These are phyloP conservation scores for Fusarium sp. DNA, from an alignment of 2,329 filamentous ascomycete genomes.

Conservation along the genomic window DNA sequence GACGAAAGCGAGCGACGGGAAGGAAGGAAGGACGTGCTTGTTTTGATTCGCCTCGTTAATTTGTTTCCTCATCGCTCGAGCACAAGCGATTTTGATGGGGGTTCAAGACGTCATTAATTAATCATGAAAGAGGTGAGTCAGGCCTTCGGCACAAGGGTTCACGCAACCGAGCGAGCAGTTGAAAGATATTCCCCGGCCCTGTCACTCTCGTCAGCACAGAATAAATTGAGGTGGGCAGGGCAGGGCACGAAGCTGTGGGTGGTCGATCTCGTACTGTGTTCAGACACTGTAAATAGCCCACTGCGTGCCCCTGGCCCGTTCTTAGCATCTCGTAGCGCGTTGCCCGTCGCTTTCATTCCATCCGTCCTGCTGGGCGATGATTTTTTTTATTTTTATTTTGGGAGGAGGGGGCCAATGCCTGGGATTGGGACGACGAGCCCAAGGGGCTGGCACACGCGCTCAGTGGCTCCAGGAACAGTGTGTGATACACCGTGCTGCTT, in stretches of 20 bases:
- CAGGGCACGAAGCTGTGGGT: background rate
- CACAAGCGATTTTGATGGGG: conserved; percentile 16
- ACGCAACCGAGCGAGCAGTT: conserved; percentile 28
- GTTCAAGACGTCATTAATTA: conserved; percentile 33
- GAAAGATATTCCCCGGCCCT: conserved; percentile 27
- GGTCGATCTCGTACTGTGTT: conserved; percentile 38
- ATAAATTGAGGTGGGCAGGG: background rate
- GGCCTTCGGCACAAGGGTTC: conserved; percentile 21
- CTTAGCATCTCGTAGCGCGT: conserved; percentile 30
- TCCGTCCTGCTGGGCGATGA: conserved; percentile 21
- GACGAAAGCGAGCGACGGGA: background rate
- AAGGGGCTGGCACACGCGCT: conserved; percentile 33
- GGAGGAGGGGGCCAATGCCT: background rate
- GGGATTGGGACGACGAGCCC: conserved; percentile 16
- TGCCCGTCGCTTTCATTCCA: conserved; percentile 34
- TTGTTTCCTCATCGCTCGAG: conserved; percentile 17
- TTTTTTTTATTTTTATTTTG: conserved; percentile 4
- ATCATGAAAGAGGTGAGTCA: conserved; percentile 24
- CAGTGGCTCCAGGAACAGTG: conserved; percentile 26
- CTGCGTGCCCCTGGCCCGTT: conserved; percentile 22
- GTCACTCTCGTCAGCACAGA: background rate
- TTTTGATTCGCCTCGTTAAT: conserved; percentile 8
- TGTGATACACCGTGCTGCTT: conserved; percentile 33
- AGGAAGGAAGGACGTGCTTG: background rate
- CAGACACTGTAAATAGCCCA: conserved; percentile 31